Evolutionary conservation across 2,329 filamentous ascomycete genomes (phyloP).

Genomic region (Scedosporium dehoogii): DNA sequence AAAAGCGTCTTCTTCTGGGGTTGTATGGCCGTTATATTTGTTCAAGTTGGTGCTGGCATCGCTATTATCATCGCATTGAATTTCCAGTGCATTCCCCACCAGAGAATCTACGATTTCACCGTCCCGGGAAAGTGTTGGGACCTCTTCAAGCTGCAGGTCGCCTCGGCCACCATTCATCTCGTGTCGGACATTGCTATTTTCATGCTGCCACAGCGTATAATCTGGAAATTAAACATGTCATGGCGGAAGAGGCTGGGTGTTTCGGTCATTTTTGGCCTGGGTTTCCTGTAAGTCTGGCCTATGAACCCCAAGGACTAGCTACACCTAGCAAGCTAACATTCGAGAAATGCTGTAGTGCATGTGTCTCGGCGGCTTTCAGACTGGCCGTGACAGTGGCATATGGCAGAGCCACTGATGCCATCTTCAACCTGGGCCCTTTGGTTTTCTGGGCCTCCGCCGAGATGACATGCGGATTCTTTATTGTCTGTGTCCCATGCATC

Average conservation of each 20-base stretch:
- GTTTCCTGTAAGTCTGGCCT: constrained; percentile 16
- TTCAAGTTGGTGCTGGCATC: constrained; percentile 21
- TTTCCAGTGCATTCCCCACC: constrained; percentile 22
- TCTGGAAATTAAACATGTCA: constrained; percentile 21
- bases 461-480: constrained; percentile 35
- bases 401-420: constrained; percentile 18
- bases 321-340: constrained; percentile 16
- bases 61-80: constrained; percentile 21
- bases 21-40: constrained; percentile 17
- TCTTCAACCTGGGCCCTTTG: constrained; percentile 27
- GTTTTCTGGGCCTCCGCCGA: constrained; percentile 33
- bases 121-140: constrained; percentile 21
- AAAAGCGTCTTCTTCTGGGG: constrained; percentile 24
- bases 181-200: constrained; percentile 18
- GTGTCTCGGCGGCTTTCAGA: constrained; percentile 27
- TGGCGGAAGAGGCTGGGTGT: constrained; percentile 20
- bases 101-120: constrained; percentile 23
- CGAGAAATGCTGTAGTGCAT: constrained; percentile 22
- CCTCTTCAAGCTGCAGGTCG: constrained; percentile 17
- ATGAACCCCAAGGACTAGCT: constrained; percentile 1
- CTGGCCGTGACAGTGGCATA: constrained; percentile 22
- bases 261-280: constrained; percentile 20
- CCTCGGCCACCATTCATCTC: constrained; percentile 21
- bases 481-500: constrained; percentile 26
- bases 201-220: constrained; percentile 19